These are phyloP conservation scores for Alloteropsis semialata DNA, from an alignment of 176 grass and related monocot species.

Conservation along the genomic window DNA sequence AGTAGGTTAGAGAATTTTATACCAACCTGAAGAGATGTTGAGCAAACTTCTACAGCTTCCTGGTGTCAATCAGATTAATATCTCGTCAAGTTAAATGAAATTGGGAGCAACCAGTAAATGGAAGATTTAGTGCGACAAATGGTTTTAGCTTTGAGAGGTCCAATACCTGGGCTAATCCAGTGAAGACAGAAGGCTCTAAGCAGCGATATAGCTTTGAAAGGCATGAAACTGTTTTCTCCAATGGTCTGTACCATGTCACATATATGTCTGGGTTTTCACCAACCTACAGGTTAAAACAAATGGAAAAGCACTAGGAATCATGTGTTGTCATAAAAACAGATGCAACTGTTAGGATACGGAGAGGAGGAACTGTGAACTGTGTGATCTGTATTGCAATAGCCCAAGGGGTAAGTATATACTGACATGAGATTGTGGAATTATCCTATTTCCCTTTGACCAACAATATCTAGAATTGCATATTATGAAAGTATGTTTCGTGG, in stretches of 20 bases:
- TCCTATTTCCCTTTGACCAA: background rate
- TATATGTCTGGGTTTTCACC: constrained; percentile 69
- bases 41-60: constrained; percentile 97
- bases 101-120: constrained; percentile 10
- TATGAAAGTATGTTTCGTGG: background rate
- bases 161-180: constrained; percentile 90
- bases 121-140: constrained; percentile 29
- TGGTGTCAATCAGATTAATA: constrained; percentile 42
- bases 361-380: no score
- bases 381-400: no score
- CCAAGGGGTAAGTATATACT: no score
- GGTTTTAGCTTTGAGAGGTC: constrained; percentile 17
- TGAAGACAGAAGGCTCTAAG: constrained; percentile 92
- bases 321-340: constrained; percentile 13
- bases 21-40: constrained; percentile 90
- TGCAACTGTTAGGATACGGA: no score
- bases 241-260: constrained; percentile 83
- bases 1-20: background rate
- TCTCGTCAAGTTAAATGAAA: constrained; percentile 25
- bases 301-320: constrained; percentile 6
- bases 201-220: constrained; percentile 95
- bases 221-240: constrained; percentile 99
- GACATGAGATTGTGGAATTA: no score
- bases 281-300: constrained; percentile 52
- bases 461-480: background rate